Base-by-base conservation (phyloP, 2,329 filamentous ascomycete species). In the Fusarium continuum region DNA sequence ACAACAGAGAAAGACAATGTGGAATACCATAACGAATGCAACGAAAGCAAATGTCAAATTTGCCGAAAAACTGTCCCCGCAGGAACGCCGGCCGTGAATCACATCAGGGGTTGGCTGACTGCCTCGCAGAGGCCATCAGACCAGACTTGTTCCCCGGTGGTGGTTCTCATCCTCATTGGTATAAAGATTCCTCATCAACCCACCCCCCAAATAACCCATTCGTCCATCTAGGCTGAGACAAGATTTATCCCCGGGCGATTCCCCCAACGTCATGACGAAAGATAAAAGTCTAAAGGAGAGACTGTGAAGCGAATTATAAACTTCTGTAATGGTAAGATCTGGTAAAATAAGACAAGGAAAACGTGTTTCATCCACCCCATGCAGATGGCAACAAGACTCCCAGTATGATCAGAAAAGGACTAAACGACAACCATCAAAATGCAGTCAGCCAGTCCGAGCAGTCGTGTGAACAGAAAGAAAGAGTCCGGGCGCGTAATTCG, bases 231-330 rank as follows among this genome's bases (percentile, higher is more conserved):
- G 64, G 65, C 61, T 69, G 59, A 64, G 67, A 71, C 66, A 71
- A 68, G 64, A 61, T 61, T n/a, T 59, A 70, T 69, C 58, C 66
- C 64, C 59, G 58, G 69, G 69, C 47, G 51, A 44, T 55, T 60
- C 59, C 66, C 65, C 62, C 44, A 66, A 72, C 67, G 67, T 74
- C 71, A 61, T 74, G 65, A 73, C 61, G 55, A 69, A 64, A 63
- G 65, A 65, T 67, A 63, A 71, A 73, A 62, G 66, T 70, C 55
- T 76, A 48, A 78, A 76, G 57, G 76, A 78, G 61, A 75, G 76
- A 77, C 74, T 69, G 59, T 67, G 75, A 78, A 78, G 64, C 64
- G 74, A 76, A 78, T 76, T 76, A 76, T 75, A 72, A 74, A 71
- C 69, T 72, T 69, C 65, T 65, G 61, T 68, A 63, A 58, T 65